A percentile compares a stretch with the other conserved stretches of the same genome.
These are phyloP conservation scores for Phialocephala subalpina DNA, from an alignment of 2,329 filamentous ascomycete genomes.

Conservation along the genomic window DNA sequence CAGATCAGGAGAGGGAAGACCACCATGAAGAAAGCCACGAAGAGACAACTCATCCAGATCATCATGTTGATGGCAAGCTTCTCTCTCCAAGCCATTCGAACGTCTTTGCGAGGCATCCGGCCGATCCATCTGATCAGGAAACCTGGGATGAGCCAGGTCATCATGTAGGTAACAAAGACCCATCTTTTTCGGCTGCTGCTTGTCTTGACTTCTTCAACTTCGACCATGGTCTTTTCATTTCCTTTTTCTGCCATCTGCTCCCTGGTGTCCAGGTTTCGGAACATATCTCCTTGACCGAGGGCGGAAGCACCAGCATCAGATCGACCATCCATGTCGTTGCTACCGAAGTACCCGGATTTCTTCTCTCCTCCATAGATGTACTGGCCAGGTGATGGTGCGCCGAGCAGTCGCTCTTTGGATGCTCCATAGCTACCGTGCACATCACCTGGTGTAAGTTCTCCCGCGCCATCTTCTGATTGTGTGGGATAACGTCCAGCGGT, in stretches of 20 bases:
- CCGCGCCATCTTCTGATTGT: conserved; percentile 63
- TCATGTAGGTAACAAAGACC: conserved; percentile 81
- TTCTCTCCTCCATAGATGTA: conserved; percentile 79
- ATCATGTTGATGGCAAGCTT: conserved; percentile 98
- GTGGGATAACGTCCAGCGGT: conserved; percentile 60
- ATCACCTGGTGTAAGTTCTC: conserved; percentile 67
- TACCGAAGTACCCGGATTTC: conserved; percentile 80
- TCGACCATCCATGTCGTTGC: conserved; percentile 75
- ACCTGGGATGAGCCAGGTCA: conserved; percentile 91
- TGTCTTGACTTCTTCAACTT: conserved; percentile 84
- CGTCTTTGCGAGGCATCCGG: conserved; percentile 89
- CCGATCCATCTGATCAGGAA: conserved; percentile 80
- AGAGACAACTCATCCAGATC: conserved; percentile 86
- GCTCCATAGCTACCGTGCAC: conserved; percentile 60
- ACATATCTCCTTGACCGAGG: conserved; percentile 94
- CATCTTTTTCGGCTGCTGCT: conserved; percentile 88
- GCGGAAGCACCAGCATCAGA: conserved; percentile 94
- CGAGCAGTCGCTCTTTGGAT: conserved; percentile 66
- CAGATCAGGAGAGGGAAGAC: conserved; percentile 89
- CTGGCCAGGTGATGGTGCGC: conserved; percentile 59
- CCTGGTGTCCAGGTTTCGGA: conserved; percentile 92
- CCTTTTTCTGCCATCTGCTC: conserved; percentile 96
- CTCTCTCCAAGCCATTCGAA: conserved; percentile 93
- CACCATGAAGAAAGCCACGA: conserved; percentile 89
- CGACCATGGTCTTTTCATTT: conserved; percentile 87